Evolutionary conservation across 2,329 filamentous ascomycete genomes (phyloP), one percentile per base, ranked within the genome.

Genomic region (Trichoderma sp.): DNA sequence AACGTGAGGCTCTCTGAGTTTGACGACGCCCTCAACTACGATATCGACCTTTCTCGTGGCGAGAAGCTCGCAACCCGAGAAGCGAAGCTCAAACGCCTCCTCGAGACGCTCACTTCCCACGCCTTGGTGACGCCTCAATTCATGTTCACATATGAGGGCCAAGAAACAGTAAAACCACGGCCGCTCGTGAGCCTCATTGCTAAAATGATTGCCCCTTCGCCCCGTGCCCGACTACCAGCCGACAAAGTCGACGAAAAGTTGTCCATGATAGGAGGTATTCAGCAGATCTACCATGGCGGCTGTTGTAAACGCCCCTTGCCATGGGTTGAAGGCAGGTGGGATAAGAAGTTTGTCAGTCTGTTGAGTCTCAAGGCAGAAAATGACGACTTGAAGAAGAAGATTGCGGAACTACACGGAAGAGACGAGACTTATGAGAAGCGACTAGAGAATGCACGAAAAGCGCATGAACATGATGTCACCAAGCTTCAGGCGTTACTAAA

Each of bases 201-300:
- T 19, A 74, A 73, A 33, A 82, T 83, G 81, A 71, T 81, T 0
- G 75, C 77, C 0, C 53, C 73, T 0, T 76, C 76, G 8, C 79
- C 81, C 0, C 74, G 74, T 8, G 72, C 71, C 19, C 78, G 82
- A 4, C 75, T 77, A 0, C 71, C 76, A 0, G 81, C 80, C 4
- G 76, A 78, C 31, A 77, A 80, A 55, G 77, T 82, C 19, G 79
- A 82, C 59, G 76, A 78, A 5, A 81, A 81, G 60, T 75, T 85
- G 4, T 80, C 80, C 1, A 81, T 80, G 72, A 76, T 85, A 0
- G 83, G 83, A 4, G 83, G 83, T 6, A 76, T 85, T 29, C 81
- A 83, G 49, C 83, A 85, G 65, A 79, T 83, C 5, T 85, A 85
- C 70, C 83, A 85, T 71, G 78, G 79, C 14, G 73, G 75, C 24